Conservation (phyloP, 257 asterid genomes). For the Capsicum rhomboideum region DNA sequence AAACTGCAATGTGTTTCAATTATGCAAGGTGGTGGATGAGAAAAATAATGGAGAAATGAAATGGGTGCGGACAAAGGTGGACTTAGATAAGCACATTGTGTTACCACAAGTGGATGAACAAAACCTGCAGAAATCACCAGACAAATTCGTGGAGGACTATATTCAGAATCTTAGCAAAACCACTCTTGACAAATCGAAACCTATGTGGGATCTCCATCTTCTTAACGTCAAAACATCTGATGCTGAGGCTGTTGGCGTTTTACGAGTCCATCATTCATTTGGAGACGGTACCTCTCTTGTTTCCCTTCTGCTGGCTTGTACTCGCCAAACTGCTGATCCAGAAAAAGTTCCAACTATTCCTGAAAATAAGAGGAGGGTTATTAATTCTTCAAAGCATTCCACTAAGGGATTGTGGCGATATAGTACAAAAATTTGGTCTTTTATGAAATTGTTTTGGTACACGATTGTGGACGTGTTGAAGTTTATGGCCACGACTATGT, state of each 20-base stretch:
- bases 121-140: neutral
- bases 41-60: conserved; percentile 13
- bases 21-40: conserved; percentile 16
- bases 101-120: conserved; percentile 1
- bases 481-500: conserved; percentile 21
- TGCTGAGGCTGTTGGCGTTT: conserved; percentile 10
- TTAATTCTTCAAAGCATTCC: no score
- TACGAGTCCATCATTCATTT: conserved; percentile 30
- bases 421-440: neutral
- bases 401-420: neutral
- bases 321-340: conserved; percentile 23
- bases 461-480: conserved; percentile 16
- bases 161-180: conserved; percentile 23
- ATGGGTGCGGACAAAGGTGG: conserved; percentile 25
- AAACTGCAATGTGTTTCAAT: neutral
- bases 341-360: conserved; percentile 13
- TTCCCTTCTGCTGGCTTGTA: conserved; percentile 24
- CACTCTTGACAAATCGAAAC: conserved; percentile 20
- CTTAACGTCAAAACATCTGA: conserved; percentile 18
- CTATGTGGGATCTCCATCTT: conserved; percentile 36
- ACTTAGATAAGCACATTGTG: conserved; percentile 19
- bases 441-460: conserved; percentile 8
- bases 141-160: conserved; percentile 25
- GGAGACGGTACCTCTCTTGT: conserved; percentile 30
- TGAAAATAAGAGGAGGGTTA: neutral